A percentile compares a stretch with the other conserved stretches of the same genome.
Evolutionary conservation across 2,329 filamentous ascomycete genomes (phyloP).

Genomic region (Onygena corvina): DNA sequence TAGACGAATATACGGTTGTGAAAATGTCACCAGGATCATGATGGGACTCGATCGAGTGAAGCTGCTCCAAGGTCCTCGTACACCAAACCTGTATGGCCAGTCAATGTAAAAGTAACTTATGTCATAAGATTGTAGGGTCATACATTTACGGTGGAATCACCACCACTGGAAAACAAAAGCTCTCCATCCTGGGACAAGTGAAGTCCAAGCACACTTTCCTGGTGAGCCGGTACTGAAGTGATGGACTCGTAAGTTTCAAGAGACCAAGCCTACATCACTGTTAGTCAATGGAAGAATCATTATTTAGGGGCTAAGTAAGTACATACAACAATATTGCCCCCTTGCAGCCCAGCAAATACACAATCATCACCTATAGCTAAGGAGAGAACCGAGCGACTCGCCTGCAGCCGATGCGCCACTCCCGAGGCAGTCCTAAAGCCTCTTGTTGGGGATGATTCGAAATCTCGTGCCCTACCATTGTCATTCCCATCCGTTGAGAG

Average conservation of each 20-base stretch:
- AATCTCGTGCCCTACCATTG: neutral
- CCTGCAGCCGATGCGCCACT: conserved; percentile 33
- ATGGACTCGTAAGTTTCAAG: conserved; percentile 76
- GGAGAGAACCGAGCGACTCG: conserved; percentile 46
- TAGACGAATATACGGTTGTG: conserved; percentile 75
- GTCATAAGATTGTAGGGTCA: conserved; percentile 14
- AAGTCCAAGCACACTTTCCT: conserved; percentile 78
- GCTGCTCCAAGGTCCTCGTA: conserved; percentile 58
- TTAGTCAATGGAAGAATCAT: conserved; percentile 2
- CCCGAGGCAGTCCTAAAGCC: neutral
- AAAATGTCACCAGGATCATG: conserved; percentile 96
- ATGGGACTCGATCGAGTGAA: conserved; percentile 83
- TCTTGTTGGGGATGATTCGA: neutral
- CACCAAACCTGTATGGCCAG: conserved; percentile 59
- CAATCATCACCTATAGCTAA: conserved; percentile 67
- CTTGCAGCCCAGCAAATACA: conserved; percentile 86
- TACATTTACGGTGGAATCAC: conserved; percentile 83
- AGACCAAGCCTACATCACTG: conserved; percentile 54
- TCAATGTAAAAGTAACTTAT: conserved; percentile 10
- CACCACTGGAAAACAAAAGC: conserved; percentile 81
- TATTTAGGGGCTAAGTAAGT: conserved; percentile 3
- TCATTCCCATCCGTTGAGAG: neutral
- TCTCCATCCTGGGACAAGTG: conserved; percentile 62
- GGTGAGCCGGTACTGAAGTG: conserved; percentile 71
- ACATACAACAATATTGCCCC: conserved; percentile 71